Conservation (phyloP, 345 rosid species). For the Physaria fendleri region DNA sequence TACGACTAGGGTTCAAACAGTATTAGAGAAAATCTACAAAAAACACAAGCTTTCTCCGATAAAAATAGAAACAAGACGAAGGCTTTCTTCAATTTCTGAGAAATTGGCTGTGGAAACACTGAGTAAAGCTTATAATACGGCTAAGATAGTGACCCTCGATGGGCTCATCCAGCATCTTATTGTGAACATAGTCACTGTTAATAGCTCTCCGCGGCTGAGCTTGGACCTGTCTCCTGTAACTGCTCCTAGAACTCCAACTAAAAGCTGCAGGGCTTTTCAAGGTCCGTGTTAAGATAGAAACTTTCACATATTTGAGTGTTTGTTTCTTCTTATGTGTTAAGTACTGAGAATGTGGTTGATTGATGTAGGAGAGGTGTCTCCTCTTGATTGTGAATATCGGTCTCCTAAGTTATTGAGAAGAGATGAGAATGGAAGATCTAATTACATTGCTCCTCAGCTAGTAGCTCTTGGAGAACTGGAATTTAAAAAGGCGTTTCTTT, state of each 20-base stretch:
- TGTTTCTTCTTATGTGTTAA: no score
- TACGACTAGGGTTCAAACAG: slow-evolving; percentile 27
- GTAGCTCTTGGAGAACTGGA: slow-evolving; percentile 57
- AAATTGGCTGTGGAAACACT: slow-evolving; percentile 30
- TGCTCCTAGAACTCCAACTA: background rate
- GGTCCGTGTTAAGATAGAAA: no score
- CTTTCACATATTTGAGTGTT: no score
- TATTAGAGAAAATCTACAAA: slow-evolving; percentile 27
- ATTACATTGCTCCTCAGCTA: slow-evolving; percentile 28
- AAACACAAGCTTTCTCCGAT: slow-evolving; percentile 28
- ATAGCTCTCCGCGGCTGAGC: background rate
- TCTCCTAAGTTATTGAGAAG: background rate
- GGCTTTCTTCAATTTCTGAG: slow-evolving; percentile 31
- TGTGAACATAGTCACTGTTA: background rate
- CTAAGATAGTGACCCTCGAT: background rate
- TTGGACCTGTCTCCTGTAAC: background rate
- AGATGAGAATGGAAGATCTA: background rate
- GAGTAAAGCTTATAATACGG: background rate
- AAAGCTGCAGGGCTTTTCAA: background rate
- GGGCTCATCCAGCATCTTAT: background rate
- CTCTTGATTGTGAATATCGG: background rate
- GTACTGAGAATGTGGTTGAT: background rate
- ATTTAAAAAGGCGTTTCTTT: slow-evolving; percentile 49
- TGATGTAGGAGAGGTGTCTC: background rate
- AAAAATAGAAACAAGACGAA: background rate